phyloP scores from a whole-genome alignment of 78 protist genomes.

The Chrysochromulina tobinii region DNA sequence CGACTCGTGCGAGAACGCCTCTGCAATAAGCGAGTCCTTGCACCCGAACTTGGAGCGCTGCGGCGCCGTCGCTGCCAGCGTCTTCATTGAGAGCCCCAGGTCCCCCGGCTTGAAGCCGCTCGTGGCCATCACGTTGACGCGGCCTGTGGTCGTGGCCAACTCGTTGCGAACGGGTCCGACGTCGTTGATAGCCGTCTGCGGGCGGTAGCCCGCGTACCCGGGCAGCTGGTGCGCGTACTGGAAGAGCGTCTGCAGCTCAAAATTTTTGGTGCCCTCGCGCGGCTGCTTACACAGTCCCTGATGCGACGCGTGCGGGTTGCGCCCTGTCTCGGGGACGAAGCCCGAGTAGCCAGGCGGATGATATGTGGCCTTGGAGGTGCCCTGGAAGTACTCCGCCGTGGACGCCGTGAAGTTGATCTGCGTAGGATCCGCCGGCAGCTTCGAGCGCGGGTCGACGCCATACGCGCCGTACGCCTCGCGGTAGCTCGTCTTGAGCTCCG shows the following conservation, averaged over 20 bases:
- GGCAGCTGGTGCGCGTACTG: not conserved
- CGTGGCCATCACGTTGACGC: not conserved
- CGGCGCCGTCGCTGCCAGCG: not conserved
- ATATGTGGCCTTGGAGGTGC: not conserved
- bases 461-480: too few relatives aligned
- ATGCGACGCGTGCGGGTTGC: not conserved
- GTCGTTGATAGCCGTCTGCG: not conserved
- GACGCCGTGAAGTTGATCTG: not conserved
- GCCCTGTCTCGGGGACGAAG: not conserved
- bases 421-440: not conserved
- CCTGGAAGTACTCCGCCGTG: not conserved
- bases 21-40: too few relatives aligned
- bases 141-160: not conserved
- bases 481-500: too few relatives aligned
- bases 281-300: not conserved
- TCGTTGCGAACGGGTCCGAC: not conserved
- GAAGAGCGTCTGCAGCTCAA: not conserved
- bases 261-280: not conserved
- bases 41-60: not conserved
- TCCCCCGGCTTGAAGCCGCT: not conserved
- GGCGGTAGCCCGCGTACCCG: not conserved
- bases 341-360: not conserved
- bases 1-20: not conserved
- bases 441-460: too few relatives aligned
- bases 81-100: not conserved